A percentile compares a stretch with the other conserved stretches of the same genome.
Conservation (phyloP, 2,329 filamentous ascomycete species). For the Fusarium mundagurra region DNA sequence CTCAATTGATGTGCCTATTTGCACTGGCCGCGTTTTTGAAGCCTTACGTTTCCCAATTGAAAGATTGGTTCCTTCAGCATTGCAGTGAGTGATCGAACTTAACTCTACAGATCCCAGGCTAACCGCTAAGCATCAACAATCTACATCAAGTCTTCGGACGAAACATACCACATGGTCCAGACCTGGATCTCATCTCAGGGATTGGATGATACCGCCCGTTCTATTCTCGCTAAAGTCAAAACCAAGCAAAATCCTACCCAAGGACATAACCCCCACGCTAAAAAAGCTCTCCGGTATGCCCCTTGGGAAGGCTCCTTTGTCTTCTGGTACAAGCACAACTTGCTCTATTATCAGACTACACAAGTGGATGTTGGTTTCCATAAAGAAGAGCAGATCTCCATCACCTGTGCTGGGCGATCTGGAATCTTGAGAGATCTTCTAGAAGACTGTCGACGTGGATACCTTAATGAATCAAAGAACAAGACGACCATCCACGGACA, state of each 20-base stretch:
- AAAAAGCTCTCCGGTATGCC: not conserved
- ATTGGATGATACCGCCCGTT: not conserved
- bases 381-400: not conserved
- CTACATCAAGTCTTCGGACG: not conserved
- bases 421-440: not conserved
- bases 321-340: not conserved
- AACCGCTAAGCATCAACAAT: not conserved
- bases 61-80: not conserved
- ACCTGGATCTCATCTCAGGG: not conserved
- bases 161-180: not conserved
- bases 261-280: not conserved
- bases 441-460: not conserved
- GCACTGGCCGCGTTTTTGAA: not conserved
- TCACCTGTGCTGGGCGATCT: not conserved
- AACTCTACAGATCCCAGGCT: not conserved
- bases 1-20: not conserved
- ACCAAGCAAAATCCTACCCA: not conserved
- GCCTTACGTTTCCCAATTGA: not conserved
- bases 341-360: not conserved
- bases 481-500: not conserved
- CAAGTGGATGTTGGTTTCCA: not conserved
- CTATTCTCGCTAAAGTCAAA: not conserved
- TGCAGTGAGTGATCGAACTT: not conserved
- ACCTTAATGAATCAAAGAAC: not conserved
- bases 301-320: not conserved